A percentile compares a stretch with the other conserved stretches of the same genome.
Evolutionary conservation across 345 rosid genomes (phyloP).

Genomic region (Gossypium longicalyx): DNA sequence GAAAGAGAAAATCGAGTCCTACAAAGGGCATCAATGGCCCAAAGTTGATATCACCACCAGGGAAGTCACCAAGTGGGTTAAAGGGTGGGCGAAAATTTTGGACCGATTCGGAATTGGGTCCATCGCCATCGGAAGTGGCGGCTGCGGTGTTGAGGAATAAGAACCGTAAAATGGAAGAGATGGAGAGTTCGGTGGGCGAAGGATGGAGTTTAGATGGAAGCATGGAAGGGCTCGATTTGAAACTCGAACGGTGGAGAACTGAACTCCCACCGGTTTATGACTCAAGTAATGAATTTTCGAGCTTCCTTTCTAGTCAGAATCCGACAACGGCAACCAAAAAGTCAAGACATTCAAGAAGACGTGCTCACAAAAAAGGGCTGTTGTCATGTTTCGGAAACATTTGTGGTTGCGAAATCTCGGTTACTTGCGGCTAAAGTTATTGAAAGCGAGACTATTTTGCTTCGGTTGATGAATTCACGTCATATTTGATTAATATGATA

Average conservation of each 20-base stretch:
- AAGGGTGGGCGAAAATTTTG: neutral
- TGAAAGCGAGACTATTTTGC: neutral
- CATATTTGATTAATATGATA: neutral
- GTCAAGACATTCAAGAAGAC: conserved; percentile 32
- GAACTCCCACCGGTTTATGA: conserved; percentile 72
- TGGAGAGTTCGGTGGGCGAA: conserved; percentile 46
- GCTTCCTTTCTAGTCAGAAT: conserved; percentile 25
- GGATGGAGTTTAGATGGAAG: conserved; percentile 61
- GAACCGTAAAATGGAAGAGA: conserved; percentile 25
- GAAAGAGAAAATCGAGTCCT: neutral
- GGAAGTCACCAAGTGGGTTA: neutral
- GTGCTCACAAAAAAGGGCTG: conserved; percentile 34
- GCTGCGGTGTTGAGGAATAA: conserved; percentile 44
- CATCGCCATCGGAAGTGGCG: conserved; percentile 86
- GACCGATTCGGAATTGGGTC: conserved; percentile 75
- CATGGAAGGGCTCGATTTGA: conserved; percentile 73
- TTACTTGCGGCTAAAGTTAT: conserved; percentile 43
- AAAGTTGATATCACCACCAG: neutral
- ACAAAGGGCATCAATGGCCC: too few species aligned
- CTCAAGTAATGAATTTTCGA: conserved; percentile 29
- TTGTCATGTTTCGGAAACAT: conserved; percentile 57
- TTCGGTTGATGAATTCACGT: neutral
- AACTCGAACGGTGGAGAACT: conserved; percentile 73
- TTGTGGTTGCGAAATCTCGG: conserved; percentile 67
- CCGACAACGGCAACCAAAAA: conserved; percentile 3